Conservation (phyloP, 2,329 filamentous ascomycete species). For the Berkeleyomyces rouxiae region DNA sequence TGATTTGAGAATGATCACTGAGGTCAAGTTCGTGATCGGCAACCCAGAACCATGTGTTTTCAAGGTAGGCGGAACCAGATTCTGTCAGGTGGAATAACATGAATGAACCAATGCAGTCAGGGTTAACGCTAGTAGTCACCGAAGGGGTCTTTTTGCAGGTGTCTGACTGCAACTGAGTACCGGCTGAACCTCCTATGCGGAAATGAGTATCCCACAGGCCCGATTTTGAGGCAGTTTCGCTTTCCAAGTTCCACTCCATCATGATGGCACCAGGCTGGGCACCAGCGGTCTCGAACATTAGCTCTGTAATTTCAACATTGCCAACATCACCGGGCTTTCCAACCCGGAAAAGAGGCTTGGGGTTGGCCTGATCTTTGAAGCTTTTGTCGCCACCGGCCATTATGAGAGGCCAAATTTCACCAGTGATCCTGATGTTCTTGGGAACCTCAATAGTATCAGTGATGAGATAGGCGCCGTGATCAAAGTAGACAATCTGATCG, state of each 20-base stretch:
- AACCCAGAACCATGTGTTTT: conserved; percentile 85
- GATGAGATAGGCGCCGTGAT: conserved; percentile 57
- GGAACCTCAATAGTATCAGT: conserved; percentile 55
- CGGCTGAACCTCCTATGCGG: conserved; percentile 73
- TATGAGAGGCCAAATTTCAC: conserved; percentile 82
- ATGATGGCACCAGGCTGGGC: conserved; percentile 75
- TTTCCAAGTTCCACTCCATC: conserved; percentile 78
- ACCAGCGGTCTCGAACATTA: conserved; percentile 72
- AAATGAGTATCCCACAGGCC: conserved; percentile 95
- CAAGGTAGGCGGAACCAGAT: conserved; percentile 56
- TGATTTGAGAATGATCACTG: conserved; percentile 56
- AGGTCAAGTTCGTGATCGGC: conserved; percentile 80
- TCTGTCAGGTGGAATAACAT: conserved; percentile 48
- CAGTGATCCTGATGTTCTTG: conserved; percentile 70
- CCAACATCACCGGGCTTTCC: conserved; percentile 63
- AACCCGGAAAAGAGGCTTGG: conserved; percentile 71
- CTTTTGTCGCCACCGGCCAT: conserved; percentile 56
- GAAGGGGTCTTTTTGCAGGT: conserved; percentile 63
- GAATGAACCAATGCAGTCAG: conserved; percentile 59
- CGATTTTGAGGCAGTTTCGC: conserved; percentile 46
- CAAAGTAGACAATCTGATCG: conserved; percentile 55
- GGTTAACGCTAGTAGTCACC: conserved; percentile 41
- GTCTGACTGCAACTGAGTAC: conserved; percentile 66
- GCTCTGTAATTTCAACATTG: conserved; percentile 70
- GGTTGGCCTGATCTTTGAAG: conserved; percentile 61